Conservation (phyloP, 2,329 filamentous ascomycete genomes). For the Phyllosticta citribraziliensis region DNA sequence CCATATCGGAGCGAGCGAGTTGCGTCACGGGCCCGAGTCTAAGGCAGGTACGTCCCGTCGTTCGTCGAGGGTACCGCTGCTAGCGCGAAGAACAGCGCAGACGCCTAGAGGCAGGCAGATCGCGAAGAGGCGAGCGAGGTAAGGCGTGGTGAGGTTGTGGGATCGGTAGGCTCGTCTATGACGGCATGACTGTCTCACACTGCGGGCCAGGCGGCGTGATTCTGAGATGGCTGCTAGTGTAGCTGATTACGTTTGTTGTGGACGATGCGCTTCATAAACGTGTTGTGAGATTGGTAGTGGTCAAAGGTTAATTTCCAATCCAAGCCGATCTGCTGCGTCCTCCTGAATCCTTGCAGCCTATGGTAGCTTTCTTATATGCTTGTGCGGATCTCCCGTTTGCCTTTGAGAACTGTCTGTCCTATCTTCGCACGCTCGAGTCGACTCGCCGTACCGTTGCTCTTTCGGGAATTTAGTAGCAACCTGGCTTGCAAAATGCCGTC, state of each 20-base stretch:
- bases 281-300: background rate
- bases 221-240: background rate
- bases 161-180: background rate
- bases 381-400: background rate
- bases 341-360: background rate
- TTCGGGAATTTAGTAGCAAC: background rate
- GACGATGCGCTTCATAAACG: background rate
- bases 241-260: background rate
- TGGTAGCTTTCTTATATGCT: background rate
- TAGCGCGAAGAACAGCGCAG: too few relatives aligned
- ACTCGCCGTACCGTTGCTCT: too few relatives aligned
- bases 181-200: background rate
- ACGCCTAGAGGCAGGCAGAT: too few relatives aligned
- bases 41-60: too few relatives aligned
- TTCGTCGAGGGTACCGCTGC: too few relatives aligned
- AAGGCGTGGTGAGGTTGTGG: background rate
- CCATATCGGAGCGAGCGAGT: too few relatives aligned
- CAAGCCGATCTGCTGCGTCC: background rate
- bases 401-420: background rate
- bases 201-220: background rate
- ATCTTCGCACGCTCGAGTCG: background rate
- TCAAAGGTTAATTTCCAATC: too few relatives aligned
- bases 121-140: too few relatives aligned
- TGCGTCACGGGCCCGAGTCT: too few relatives aligned
- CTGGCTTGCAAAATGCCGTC: constrained; percentile 27